Evolutionary conservation across 495 filamentous ascomycete genomes (phyloP), one percentile per base, ranked within the genome.

Genomic region (Penicillium turbatum): DNA sequence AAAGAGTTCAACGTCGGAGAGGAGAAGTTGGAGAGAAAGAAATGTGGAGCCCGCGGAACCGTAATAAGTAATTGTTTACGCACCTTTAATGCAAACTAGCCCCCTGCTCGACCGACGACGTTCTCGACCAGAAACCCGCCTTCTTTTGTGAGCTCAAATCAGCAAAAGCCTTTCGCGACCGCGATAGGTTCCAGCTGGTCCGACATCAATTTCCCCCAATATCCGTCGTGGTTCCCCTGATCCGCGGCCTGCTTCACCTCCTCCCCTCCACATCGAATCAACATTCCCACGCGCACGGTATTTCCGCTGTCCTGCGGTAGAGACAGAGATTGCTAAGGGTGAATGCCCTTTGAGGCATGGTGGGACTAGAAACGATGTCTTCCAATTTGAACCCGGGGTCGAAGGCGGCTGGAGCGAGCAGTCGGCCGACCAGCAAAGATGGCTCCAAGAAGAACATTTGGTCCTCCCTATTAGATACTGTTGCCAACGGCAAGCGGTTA

Each of bases 391-490:
- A 66, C 57, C 65, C 57, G 51, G 70, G 68, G 48, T 61, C 65
- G 26, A 73, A 64, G 55, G 55, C 57, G 48, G 54, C 64, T 41
- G 68, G 69, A 48, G 62, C 61, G 34, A 75, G 73, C 57, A 76
- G 75, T 67, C 79, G 77, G 58, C 82, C 77, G 67, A 81, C 77
- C 40, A 82, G 74, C 66, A 76, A 86, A 73, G 89, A 88, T 73
- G 84, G 85, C 55, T 77, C 79, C 42, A 90, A 90, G 74, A 89
- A 88, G 71, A 89, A 95, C 63, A 88, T 97, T 71, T 97, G 92
- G 92, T 92, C 83, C 48, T 89, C 89, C 43, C 88, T 97, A 86
- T 80, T 97, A 61, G 89, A 95, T 70, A 81, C 81, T 51, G 91
- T 92, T 57, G 89, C 92, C 56, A 93, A 86, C 72, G 90, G 89